These are phyloP conservation scores for Balakata baccata DNA, from an alignment of 345 rosid species.

Conservation along the genomic window DNA sequence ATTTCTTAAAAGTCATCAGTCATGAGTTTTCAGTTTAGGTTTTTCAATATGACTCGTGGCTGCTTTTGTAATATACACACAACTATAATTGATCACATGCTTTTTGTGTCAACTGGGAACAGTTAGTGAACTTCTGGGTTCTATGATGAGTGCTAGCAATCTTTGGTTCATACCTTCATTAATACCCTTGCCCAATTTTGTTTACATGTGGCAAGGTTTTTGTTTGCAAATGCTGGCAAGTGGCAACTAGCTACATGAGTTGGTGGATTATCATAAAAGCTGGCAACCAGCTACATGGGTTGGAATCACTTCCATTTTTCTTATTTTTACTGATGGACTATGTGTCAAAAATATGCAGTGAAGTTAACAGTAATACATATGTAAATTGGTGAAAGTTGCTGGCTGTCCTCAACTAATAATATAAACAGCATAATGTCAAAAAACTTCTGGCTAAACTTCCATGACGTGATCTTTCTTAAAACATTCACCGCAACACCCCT, in stretches of 20 bases:
- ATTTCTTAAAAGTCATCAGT: background rate
- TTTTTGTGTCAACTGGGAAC: background rate
- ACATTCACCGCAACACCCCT: too few relatives aligned
- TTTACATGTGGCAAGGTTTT: too few relatives aligned
- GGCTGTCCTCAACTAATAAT: background rate
- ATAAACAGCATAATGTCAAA: background rate
- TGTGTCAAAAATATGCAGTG: background rate
- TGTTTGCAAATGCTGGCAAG: too few relatives aligned
- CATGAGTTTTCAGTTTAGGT: background rate
- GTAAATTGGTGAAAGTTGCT: background rate
- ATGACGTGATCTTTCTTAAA: background rate
- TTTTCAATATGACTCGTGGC: background rate
- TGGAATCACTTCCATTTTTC: too few relatives aligned
- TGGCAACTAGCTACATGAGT: too few relatives aligned
- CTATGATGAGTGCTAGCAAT: background rate
- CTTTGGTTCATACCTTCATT: background rate
- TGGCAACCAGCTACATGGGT: too few relatives aligned
- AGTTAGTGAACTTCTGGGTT: background rate
- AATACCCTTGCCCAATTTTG: too few relatives aligned
- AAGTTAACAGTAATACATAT: too few relatives aligned
- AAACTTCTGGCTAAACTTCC: background rate
- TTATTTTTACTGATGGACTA: too few relatives aligned
- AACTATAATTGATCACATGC: background rate
- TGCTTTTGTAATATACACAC: background rate
- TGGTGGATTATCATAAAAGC: too few relatives aligned